Conservation (phyloP, 139 green algal species). For the Volvox reticuliferus region DNA sequence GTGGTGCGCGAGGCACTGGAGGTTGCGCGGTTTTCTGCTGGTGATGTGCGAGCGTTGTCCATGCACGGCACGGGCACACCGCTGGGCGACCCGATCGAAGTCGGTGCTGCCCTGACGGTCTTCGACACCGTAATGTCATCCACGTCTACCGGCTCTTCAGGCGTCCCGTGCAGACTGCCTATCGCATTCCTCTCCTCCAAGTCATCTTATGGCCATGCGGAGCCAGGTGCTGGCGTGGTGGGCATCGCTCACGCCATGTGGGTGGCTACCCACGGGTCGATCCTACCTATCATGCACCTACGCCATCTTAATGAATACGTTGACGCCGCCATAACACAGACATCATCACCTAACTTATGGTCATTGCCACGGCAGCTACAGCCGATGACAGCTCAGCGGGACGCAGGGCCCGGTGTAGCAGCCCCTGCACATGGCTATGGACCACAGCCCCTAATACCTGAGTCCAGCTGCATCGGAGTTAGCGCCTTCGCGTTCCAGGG, state of each 20-base stretch:
- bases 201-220: conserved; percentile 78
- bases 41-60: conserved; percentile 55
- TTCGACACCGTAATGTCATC: not conserved
- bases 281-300: conserved; percentile 72
- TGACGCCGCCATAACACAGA: conserved; percentile 37
- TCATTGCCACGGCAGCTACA: conserved; percentile 25
- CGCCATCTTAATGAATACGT: conserved; percentile 76
- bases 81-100: conserved; percentile 91
- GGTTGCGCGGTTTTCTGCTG: not conserved
- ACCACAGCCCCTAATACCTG: too few relatives aligned
- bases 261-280: not conserved
- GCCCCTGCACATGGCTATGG: too few relatives aligned
- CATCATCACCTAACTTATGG: not conserved
- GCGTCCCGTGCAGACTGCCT: not conserved
- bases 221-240: conserved; percentile 80
- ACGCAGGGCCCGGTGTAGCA: not conserved
- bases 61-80: conserved; percentile 84
- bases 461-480: conserved; percentile 47
- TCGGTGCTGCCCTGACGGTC: conserved; percentile 46
- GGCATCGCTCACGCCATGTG: conserved; percentile 22
- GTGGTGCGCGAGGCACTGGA: conserved; percentile 73
- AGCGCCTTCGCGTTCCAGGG: conserved; percentile 89
- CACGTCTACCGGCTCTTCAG: not conserved
- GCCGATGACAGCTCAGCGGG: not conserved
- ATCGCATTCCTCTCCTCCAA: conserved; percentile 77